These are phyloP conservation scores for Aspergillus ochraceus DNA, from an alignment of 2,329 filamentous ascomycete species.

Conservation along the genomic window DNA sequence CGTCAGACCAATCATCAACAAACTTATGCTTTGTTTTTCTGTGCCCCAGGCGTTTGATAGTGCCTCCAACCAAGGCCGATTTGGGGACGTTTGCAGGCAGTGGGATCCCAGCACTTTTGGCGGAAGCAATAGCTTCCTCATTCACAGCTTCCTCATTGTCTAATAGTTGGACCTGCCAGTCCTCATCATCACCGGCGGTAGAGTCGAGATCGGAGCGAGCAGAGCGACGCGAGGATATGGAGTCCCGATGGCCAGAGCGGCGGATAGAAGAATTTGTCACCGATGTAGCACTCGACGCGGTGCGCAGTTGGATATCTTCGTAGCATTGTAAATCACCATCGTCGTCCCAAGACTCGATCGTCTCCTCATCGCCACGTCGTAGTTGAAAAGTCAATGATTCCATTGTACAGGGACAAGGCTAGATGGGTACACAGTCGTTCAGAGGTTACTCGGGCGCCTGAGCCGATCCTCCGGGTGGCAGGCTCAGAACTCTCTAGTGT, in stretches of 20 bases:
- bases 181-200: conserved; percentile 71
- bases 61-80: conserved; percentile 86
- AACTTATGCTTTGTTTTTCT: conserved; percentile 71
- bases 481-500: conserved; percentile 23
- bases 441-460: background rate
- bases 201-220: conserved; percentile 81
- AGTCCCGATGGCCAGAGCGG: conserved; percentile 62
- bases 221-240: conserved; percentile 77
- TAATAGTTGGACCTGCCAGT: conserved; percentile 81
- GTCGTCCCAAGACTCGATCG: conserved; percentile 52
- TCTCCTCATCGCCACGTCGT: conserved; percentile 34
- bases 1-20: conserved; percentile 79
- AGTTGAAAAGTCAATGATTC: conserved; percentile 36
- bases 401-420: conserved; percentile 28
- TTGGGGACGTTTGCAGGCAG: conserved; percentile 82
- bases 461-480: conserved; percentile 10
- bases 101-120: conserved; percentile 86
- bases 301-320: conserved; percentile 48
- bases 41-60: conserved; percentile 84
- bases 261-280: conserved; percentile 45
- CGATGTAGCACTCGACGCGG: conserved; percentile 47
- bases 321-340: conserved; percentile 49
- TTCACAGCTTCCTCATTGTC: conserved; percentile 84
- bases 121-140: conserved; percentile 80
- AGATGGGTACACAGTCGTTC: background rate